Evolutionary conservation across 331 rosid genomes (phyloP), one percentile per base, ranked within the genome.

Genomic region (Prunus yedoensis): DNA sequence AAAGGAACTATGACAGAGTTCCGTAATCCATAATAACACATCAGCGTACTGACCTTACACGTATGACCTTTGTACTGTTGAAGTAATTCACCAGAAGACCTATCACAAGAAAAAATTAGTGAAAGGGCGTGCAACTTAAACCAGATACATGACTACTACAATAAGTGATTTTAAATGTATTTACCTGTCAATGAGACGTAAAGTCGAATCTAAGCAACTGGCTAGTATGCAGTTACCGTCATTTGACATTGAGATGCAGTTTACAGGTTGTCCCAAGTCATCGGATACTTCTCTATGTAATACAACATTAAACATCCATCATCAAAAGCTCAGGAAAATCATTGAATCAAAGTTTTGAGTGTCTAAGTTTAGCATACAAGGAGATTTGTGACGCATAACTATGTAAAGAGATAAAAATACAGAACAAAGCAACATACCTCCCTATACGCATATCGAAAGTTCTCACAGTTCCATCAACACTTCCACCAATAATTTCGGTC

Each of bases 401-500:
- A 35, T 35, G 38, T 35, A 35, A 35, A 35, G 38, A 35, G 38
- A 35, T 35, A 35, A 35, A 35, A 35, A 35, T 35, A 35, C 38
- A 68, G 46, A 68, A 49, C 12, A 46, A 25, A 68, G 65, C 50
- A 7, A 74, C 71, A 23, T 79, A 92, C 97, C 94, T 95, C 85
- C 97, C 96, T 16, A 92, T 84, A 49, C 90, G 91, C 51, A 92
- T 86, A 77, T 92, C 93, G 81, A 95, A 92, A 45, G 97, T 90
- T 66, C 94, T 85, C 71, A 95, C 91, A 83, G 94, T 90, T 81
- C 99, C 97, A 83, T 95, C 97, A 75, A 92, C 99, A 82, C 99
- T 94, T 69, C 91, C 99, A 57, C 92, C 96, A 25, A 92, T 87
- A 77, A 92, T 92, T 80, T 89, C 94, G n/a, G 85, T 92, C 76